A percentile compares a stretch with the other conserved stretches of the same genome.
These are phyloP conservation scores for Clonostachys byssicola DNA, from an alignment of 2,329 filamentous ascomycete species.

Conservation along the genomic window DNA sequence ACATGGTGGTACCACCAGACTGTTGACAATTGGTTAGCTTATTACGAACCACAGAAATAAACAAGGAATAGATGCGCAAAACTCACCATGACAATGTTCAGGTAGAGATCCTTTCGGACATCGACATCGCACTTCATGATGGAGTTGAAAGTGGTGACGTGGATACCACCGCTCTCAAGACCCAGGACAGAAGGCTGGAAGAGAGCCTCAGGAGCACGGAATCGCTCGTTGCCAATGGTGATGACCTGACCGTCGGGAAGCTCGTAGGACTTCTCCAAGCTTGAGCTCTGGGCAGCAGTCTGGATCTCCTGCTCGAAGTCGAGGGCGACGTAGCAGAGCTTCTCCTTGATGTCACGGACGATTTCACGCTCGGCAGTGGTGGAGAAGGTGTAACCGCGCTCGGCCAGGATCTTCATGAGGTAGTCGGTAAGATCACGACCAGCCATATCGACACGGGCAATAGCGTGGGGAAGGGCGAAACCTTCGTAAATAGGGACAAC, in stretches of 20 bases:
- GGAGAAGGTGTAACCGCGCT: constrained; percentile 99
- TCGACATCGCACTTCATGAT: constrained; percentile 99
- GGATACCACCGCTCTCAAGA: constrained; percentile 98
- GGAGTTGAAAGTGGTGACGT: constrained; percentile 99
- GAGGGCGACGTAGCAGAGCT: constrained; percentile 99
- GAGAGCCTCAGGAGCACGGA: constrained; percentile 98
- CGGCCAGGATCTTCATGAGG: constrained; percentile 99
- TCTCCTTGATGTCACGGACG: constrained; percentile 99
- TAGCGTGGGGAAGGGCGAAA: constrained; percentile 99
- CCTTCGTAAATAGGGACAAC: constrained; percentile 99
- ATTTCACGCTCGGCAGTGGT: constrained; percentile 99
- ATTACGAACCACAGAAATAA: not conserved
- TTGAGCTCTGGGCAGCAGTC: constrained; percentile 98
- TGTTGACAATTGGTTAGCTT: constrained; percentile 34
- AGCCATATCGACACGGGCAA: constrained; percentile 99
- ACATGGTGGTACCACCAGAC: constrained; percentile 99
- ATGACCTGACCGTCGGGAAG: constrained; percentile 99
- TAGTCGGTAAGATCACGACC: constrained; percentile 99
- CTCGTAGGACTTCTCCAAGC: constrained; percentile 99
- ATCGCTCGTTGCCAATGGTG: constrained; percentile 99
- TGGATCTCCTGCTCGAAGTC: constrained; percentile 99
- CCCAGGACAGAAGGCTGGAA: constrained; percentile 98
- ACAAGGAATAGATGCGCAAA: constrained; percentile 1
- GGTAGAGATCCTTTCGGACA: constrained; percentile 99
- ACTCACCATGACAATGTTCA: constrained; percentile 99